phyloP scores from a whole-genome alignment of 2,329 filamentous ascomycete genomes.

The Colletotrichum shisoi region DNA sequence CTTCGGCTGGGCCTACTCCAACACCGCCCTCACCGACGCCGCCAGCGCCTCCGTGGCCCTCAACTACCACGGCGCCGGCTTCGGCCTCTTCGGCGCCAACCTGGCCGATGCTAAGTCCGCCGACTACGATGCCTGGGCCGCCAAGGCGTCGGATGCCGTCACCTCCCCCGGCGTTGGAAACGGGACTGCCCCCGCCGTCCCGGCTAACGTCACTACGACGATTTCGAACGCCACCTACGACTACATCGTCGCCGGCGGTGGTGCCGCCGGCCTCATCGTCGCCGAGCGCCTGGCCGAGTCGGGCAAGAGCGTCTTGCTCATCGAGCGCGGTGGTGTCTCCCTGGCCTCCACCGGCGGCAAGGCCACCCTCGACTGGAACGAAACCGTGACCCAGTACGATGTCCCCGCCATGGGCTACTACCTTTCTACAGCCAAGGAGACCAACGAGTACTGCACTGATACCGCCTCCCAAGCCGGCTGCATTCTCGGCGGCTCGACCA shows the following conservation, averaged over 20 bases:
- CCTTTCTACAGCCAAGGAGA: slow-evolving; percentile 31
- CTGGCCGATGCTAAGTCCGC: slow-evolving; percentile 39
- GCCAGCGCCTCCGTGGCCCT: slow-evolving; percentile 37
- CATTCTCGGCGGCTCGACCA: slow-evolving; percentile 46
- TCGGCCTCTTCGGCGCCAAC: slow-evolving; percentile 41
- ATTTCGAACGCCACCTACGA: slow-evolving; percentile 39
- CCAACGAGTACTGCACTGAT: slow-evolving; percentile 44
- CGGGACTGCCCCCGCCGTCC: slow-evolving; percentile 21
- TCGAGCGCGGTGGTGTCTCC: slow-evolving; percentile 36
- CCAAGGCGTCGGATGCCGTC: slow-evolving; percentile 43
- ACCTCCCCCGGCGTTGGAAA: slow-evolving; percentile 30
- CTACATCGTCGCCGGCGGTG: slow-evolving; percentile 40
- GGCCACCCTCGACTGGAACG: slow-evolving; percentile 44
- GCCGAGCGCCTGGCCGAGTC: slow-evolving; percentile 39
- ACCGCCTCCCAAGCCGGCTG: slow-evolving; percentile 45
- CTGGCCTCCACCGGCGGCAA: slow-evolving; percentile 39
- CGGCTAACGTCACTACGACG: slow-evolving; percentile 35
- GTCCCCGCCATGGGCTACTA: slow-evolving; percentile 41
- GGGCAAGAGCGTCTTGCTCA: slow-evolving; percentile 39
- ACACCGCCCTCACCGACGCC: slow-evolving; percentile 38
- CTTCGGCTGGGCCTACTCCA: slow-evolving; percentile 39
- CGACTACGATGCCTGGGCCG: slow-evolving; percentile 40
- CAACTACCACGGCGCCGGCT: slow-evolving; percentile 41
- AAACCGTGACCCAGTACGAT: slow-evolving; percentile 41
- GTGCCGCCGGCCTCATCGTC: slow-evolving; percentile 38